Base-by-base conservation (phyloP, 169 alveolate genomes). In the Plasmodium yoelii region DNA sequence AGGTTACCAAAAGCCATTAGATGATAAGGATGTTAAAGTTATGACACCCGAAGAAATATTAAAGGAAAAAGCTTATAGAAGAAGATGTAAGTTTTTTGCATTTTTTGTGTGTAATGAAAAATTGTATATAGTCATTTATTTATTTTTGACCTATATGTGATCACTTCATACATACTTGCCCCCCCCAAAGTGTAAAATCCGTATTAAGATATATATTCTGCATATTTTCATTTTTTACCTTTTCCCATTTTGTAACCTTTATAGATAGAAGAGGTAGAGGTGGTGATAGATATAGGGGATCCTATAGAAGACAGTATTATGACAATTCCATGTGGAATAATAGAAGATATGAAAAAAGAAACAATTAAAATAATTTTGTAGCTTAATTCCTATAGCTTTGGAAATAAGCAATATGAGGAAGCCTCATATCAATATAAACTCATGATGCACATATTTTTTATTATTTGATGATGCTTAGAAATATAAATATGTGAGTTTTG, bases 281-380 rank as follows among this genome's bases (percentile, higher is more conserved):
- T 9, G 87, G 87, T 19, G 88, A 64, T 7, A 64, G 68, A 42
- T 51, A 47, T n/a, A 51, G 74, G 51, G 34, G 65, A 19, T 44
- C 67, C 15, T 77, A 77, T 56, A 74, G 88, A n/a, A 77, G 73
- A 69, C 44, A 26, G 15, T 77, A 77, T 46, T 64, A 77, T 57
- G 88, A 77, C 22, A 49, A 74, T n/a, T 68, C 88, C 28, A 77
- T 64, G 88, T 77, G 88, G 88, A 77, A 77, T 56, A 77, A 77
- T 44, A 77, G 77, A n/a, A 55, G 88, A 77, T 77, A 49, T 57
- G 88, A 77, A 77, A 77, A 77, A 68, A 77, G 77, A 22, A 77
- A 49, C 63, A 34, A 34, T 34, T 34, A 34, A 34, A 34, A 34
- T 4, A 34, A 34, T 4, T 34, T 34, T 1, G 42, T 34, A 34